A percentile compares a stretch with the other conserved stretches of the same genome.
Evolutionary conservation across 768 basidiomycete species (phyloP).

Genomic region (Dioszegia aurantiaca): DNA sequence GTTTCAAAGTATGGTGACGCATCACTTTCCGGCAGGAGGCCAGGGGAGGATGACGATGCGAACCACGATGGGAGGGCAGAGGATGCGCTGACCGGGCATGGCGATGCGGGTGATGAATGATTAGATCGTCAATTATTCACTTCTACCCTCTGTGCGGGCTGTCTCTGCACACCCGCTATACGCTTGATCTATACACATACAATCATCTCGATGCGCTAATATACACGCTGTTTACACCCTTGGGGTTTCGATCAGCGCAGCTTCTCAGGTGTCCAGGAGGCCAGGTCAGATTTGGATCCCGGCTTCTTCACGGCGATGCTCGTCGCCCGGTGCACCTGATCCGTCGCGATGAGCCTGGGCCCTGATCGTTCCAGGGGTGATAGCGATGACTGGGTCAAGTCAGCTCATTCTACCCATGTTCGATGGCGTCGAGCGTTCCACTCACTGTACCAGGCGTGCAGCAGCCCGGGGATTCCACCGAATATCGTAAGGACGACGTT

Average conservation of each 20-base stretch:
- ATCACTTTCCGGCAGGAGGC: not conserved
- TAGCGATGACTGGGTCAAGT: conserved; percentile 5
- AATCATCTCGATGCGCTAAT: too few relatives aligned
- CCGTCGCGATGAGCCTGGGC: not conserved
- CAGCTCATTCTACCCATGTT: not conserved
- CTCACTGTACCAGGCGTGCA: not conserved
- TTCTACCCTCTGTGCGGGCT: too few relatives aligned
- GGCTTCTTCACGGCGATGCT: not conserved
- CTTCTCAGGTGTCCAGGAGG: too few relatives aligned
- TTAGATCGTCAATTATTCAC: too few relatives aligned
- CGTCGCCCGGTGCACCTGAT: not conserved
- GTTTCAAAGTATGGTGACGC: conserved; percentile 1
- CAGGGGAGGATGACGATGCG: conserved; percentile 2
- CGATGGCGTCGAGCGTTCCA: too few relatives aligned
- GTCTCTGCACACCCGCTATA: too few relatives aligned
- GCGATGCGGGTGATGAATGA: too few relatives aligned
- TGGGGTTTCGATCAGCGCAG: too few relatives aligned
- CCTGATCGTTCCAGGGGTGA: not conserved
- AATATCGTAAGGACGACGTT: too few relatives aligned
- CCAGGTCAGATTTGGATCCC: not conserved
- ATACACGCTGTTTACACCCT: too few relatives aligned
- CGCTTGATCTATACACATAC: too few relatives aligned
- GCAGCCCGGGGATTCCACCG: not conserved
- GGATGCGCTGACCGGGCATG: not conserved
- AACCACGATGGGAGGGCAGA: not conserved